Percentiles rank a stretch among this genome's conserved stretches.
These are phyloP conservation scores for Selaginella moellendorffii DNA, from an alignment of 75 land plant species.

Conservation along the genomic window DNA sequence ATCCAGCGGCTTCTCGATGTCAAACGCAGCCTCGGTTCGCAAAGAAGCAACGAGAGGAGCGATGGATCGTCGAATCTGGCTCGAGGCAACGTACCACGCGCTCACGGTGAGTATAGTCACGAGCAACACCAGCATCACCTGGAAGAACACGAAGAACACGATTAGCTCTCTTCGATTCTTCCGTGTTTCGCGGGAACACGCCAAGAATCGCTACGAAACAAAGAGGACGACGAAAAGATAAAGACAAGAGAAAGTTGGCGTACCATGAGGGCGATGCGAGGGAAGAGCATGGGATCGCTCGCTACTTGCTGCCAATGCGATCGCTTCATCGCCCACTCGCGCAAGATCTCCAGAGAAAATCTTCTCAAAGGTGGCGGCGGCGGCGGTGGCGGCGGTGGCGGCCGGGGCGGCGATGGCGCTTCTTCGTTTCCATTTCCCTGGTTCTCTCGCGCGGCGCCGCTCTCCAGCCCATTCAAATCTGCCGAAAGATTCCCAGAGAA, in stretches of 20 bases:
- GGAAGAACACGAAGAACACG: not conserved
- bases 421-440: not conserved
- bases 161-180: too few species aligned
- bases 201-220: not conserved
- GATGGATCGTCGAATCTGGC: not conserved
- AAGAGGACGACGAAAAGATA: not conserved
- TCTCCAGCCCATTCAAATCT: not conserved
- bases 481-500: too few species aligned
- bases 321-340: not conserved
- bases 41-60: not conserved
- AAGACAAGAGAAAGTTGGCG: not conserved
- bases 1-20: not conserved
- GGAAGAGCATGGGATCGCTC: slow-evolving; percentile 2
- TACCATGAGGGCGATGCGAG: slow-evolving; percentile 8
- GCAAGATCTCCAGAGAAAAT: not conserved
- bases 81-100: not conserved
- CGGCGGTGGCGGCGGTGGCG: not conserved
- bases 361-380: not conserved
- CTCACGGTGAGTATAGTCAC: not conserved
- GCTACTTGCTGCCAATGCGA: not conserved
- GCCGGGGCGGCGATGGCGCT: not conserved
- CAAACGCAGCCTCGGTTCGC: not conserved
- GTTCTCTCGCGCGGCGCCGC: not conserved
- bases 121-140: not conserved
- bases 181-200: too few species aligned